phyloP scores from a whole-genome alignment of 352 stramenopile genomes.

The Thraustotheca clavata region DNA sequence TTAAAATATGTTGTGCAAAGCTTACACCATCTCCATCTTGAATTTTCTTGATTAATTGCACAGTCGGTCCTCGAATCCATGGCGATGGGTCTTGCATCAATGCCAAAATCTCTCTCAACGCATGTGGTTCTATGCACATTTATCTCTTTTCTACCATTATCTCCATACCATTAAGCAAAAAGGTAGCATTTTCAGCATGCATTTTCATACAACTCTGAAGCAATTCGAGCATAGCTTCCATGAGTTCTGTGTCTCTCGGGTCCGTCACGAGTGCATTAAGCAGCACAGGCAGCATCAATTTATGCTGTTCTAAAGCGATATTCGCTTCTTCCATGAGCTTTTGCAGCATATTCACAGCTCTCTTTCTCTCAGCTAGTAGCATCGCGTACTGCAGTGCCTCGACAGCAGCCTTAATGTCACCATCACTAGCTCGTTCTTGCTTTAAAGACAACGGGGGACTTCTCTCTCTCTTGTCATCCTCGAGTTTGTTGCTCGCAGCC shows the following conservation, averaged over 20 bases:
- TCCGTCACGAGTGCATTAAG: slow-evolving; percentile 60
- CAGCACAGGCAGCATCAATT: slow-evolving; percentile 37
- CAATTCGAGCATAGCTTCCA: slow-evolving; percentile 75
- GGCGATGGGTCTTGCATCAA: slow-evolving; percentile 69
- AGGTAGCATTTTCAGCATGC: slow-evolving; percentile 9
- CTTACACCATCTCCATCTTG: slow-evolving; percentile 42
- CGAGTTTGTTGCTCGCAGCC: no score
- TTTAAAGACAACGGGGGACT: no score
- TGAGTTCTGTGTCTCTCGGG: slow-evolving; percentile 72
- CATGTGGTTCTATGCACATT: slow-evolving; percentile 7
- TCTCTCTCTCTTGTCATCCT: no score
- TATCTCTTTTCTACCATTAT: slow-evolving; percentile 26
- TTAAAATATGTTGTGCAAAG: slow-evolving; percentile 35
- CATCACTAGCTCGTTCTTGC: not conserved
- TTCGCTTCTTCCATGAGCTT: slow-evolving; percentile 25
- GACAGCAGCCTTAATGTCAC: slow-evolving; percentile 42
- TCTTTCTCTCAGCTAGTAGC: slow-evolving; percentile 64
- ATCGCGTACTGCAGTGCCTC: slow-evolving; percentile 67
- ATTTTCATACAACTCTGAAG: slow-evolving; percentile 41
- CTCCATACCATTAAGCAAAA: slow-evolving; percentile 20
- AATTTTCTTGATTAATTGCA: slow-evolving; percentile 45
- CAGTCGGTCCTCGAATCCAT: slow-evolving; percentile 65
- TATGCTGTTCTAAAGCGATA: slow-evolving; percentile 32
- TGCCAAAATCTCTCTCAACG: slow-evolving; percentile 45
- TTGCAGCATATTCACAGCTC: slow-evolving; percentile 40